A percentile compares a stretch with the other conserved stretches of the same genome.
Conservation (phyloP, 768 basidiomycete genomes). For the Termitomyces sp. region DNA sequence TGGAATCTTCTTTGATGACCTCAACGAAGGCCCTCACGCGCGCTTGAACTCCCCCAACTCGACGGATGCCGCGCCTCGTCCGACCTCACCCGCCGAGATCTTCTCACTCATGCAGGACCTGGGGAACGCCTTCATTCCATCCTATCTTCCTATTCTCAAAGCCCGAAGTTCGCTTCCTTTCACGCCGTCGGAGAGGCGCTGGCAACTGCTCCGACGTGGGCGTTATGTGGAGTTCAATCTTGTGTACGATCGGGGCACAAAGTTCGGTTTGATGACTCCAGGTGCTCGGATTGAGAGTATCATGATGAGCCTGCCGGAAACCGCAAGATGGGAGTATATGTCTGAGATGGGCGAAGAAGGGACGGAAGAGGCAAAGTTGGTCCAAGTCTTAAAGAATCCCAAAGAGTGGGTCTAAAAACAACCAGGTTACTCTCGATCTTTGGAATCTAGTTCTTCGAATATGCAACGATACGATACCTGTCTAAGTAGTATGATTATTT, state of each 20-base stretch:
- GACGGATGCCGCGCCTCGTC: constrained; percentile 32
- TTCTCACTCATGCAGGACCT: constrained; percentile 70
- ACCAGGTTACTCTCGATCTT: constrained; percentile 58
- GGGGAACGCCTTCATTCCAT: constrained; percentile 80
- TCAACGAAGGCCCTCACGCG: constrained; percentile 60
- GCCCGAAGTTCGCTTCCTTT: constrained; percentile 48
- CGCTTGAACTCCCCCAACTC: constrained; percentile 40
- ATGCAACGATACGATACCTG: not conserved
- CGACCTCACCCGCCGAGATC: constrained; percentile 58
- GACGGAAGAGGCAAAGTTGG: constrained; percentile 60
- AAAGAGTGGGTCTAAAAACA: constrained; percentile 54
- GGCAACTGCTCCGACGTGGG: constrained; percentile 90
- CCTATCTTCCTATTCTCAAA: constrained; percentile 86
- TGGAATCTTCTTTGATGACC: constrained; percentile 96
- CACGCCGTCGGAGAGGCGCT: constrained; percentile 68
- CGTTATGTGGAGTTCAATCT: constrained; percentile 96
- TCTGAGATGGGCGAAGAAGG: constrained; percentile 62
- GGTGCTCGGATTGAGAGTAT: constrained; percentile 88
- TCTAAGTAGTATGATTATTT: not conserved
- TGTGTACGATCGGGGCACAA: constrained; percentile 82
- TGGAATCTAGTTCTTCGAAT: not conserved
- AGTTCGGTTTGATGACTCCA: constrained; percentile 80
- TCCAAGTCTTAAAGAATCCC: constrained; percentile 57
- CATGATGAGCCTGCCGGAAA: constrained; percentile 84
- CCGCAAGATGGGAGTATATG: constrained; percentile 89